Evolutionary conservation across 2,329 filamentous ascomycete species (phyloP), one percentile per base, ranked within the genome.

Genomic region (Emericellopsis atlantica): DNA sequence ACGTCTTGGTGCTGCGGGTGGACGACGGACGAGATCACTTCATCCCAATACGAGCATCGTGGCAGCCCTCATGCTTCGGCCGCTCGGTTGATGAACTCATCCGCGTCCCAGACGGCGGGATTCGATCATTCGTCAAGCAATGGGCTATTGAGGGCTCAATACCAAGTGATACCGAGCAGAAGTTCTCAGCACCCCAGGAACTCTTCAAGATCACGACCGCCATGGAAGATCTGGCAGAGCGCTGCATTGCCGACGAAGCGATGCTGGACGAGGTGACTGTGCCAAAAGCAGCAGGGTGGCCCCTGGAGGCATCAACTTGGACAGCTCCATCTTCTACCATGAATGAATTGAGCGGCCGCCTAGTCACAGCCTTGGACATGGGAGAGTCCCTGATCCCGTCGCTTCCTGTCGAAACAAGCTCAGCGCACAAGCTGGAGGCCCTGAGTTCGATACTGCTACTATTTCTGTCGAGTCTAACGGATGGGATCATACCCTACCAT

Each of bases 81-180:
- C 79, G 86, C 32, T 89, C 84, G 0, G 72, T 98, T n/a, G 82
- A 89, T 45, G 89, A 94, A 52, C 71, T 98, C 8, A 86, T 93
- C 39, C 78, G 81, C 15, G 77, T 95, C 5, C 89, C 92, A 0
- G 89, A 74, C 10, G 87, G 89, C 5, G 82, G 92, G 5, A 84
- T 84, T 43, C 67, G 87, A 16, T 63, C 57, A 7, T 70, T 79
- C 32, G 47, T 65, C 32, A 46, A 51, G 15, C 54, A 58, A 5
- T 53, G 54, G 18, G 50, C 54, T 6, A 64, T 65, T 12, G 58
- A 61, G 4, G 69, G 68, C 2, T 64, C 67, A 46, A 81, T 74
- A 44, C 69, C 65, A 37, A 74, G 69, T 51, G 70, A 66, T 53
- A 69, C 61, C 32, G 75, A 71, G 44, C 73, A 85, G 46, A 77